Conservation (phyloP, 78 protist genomes). For the Dictyostelium capitatum region DNA sequence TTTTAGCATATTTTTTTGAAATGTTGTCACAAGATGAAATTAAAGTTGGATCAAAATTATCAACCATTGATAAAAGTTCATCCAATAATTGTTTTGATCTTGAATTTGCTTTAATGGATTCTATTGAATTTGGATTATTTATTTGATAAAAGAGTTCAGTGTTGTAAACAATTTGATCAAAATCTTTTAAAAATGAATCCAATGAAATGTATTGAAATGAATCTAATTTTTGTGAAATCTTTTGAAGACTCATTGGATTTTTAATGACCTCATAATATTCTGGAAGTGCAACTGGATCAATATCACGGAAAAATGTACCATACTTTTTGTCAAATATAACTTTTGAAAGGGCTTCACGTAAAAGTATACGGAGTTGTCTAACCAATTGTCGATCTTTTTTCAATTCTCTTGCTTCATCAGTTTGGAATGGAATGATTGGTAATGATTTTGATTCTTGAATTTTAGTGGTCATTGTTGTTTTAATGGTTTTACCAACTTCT, state of each 20-base stretch:
- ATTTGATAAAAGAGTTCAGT: slow-evolving; percentile 30
- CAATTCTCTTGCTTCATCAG: slow-evolving; percentile 17
- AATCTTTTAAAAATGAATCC: slow-evolving; percentile 45
- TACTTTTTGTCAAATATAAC: slow-evolving; percentile 66
- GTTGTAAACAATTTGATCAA: slow-evolving; percentile 48
- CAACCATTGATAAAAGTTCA: slow-evolving; percentile 52
- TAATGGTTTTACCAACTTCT: neutral
- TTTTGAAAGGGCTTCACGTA: slow-evolving; percentile 58
- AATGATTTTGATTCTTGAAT: neutral
- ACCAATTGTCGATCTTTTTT: slow-evolving; percentile 58
- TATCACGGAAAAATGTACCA: slow-evolving; percentile 43
- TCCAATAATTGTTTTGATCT: slow-evolving; percentile 64
- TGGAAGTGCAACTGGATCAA: slow-evolving; percentile 55
- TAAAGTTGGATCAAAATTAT: slow-evolving; percentile 45
- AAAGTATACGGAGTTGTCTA: slow-evolving; percentile 66
- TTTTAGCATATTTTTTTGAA: neutral
- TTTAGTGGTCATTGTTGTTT: neutral
- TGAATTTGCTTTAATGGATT: slow-evolving; percentile 25
- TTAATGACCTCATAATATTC: slow-evolving; percentile 77
- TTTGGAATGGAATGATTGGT: slow-evolving; percentile 28
- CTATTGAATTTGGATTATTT: slow-evolving; percentile 31
- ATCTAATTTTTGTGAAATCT: slow-evolving; percentile 53
- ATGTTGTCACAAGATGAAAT: slow-evolving; percentile 36
- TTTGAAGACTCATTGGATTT: slow-evolving; percentile 58
- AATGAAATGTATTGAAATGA: slow-evolving; percentile 28